Conservation (phyloP, 345 rosid genomes). For the Gossypium herbaceum region DNA sequence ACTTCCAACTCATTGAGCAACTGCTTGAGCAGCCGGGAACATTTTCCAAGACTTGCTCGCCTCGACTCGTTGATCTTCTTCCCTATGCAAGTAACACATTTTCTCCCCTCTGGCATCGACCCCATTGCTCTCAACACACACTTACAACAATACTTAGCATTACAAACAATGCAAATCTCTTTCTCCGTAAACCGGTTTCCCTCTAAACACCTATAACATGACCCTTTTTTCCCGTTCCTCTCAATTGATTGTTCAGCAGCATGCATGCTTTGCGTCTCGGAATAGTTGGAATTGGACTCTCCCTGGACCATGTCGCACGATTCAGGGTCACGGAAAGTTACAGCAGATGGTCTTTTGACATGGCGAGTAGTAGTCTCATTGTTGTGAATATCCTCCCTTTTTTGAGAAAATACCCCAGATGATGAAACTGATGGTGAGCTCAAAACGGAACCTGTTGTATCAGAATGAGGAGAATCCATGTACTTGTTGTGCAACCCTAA, state of each 20-base stretch:
- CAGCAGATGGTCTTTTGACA: slow-evolving; percentile 38
- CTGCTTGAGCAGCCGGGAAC: slow-evolving; percentile 58
- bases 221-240: slow-evolving; percentile 65
- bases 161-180: slow-evolving; percentile 82
- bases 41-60: slow-evolving; percentile 53
- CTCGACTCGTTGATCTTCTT: slow-evolving; percentile 56
- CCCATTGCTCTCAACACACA: slow-evolving; percentile 88
- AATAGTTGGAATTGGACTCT: slow-evolving; percentile 31
- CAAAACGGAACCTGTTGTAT: slow-evolving; percentile 24
- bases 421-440: slow-evolving; percentile 33
- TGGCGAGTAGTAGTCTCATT: slow-evolving; percentile 30
- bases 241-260: slow-evolving; percentile 32
- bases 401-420: slow-evolving; percentile 33
- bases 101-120: slow-evolving; percentile 90
- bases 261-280: slow-evolving; percentile 34
- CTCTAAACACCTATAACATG: slow-evolving; percentile 67
- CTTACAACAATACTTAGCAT: slow-evolving; percentile 62
- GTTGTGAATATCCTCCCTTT: slow-evolving; percentile 31
- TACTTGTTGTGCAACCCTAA: slow-evolving; percentile 22
- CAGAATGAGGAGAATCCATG: slow-evolving; percentile 27
- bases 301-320: slow-evolving; percentile 29
- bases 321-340: slow-evolving; percentile 56
- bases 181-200: slow-evolving; percentile 65
- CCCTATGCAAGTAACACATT: slow-evolving; percentile 72
- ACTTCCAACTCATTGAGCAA: slow-evolving; percentile 47